These are phyloP conservation scores for Neostapfia colusana DNA, from an alignment of 176 grass and related monocot species.

Conservation along the genomic window DNA sequence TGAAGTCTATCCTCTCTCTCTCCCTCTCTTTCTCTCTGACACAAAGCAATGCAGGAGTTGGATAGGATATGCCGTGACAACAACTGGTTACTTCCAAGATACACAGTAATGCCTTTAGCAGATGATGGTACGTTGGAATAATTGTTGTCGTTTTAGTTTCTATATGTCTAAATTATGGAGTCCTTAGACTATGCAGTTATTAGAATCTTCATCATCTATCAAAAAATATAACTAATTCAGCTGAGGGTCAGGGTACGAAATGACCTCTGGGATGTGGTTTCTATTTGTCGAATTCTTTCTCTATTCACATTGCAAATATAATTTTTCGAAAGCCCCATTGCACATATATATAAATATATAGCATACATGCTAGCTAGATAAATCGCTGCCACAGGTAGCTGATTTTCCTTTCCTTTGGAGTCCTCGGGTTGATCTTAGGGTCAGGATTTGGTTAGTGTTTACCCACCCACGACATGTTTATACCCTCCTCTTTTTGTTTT, in stretches of 20 bases:
- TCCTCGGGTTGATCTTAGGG: not conserved
- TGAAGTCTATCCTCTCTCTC: not conserved
- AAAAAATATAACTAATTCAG: too few species aligned
- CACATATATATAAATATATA: too few species aligned
- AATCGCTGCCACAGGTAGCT: not conserved
- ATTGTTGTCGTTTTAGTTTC: too few species aligned
- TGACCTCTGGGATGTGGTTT: not conserved
- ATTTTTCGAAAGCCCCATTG: too few species aligned
- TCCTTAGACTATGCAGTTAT: too few species aligned
- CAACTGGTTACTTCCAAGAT: constrained; percentile 57
- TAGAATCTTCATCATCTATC: too few species aligned
- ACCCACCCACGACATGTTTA: not conserved
- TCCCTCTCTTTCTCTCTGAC: constrained; percentile 1
- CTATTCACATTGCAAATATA: not conserved
- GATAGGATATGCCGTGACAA: constrained; percentile 42
- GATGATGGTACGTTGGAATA: constrained; percentile 32
- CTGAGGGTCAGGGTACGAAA: too few species aligned
- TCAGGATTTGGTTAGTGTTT: not conserved
- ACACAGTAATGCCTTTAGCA: constrained; percentile 43
- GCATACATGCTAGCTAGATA: not conserved
- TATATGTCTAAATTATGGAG: too few species aligned
- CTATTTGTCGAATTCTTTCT: not conserved
- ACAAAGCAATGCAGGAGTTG: constrained; percentile 47
- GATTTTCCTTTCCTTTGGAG: not conserved
- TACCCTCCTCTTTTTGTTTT: not conserved